Conservation (phyloP, 805 yeast genomes). For the Cyberlindnera nakhonratchasimensis region DNA sequence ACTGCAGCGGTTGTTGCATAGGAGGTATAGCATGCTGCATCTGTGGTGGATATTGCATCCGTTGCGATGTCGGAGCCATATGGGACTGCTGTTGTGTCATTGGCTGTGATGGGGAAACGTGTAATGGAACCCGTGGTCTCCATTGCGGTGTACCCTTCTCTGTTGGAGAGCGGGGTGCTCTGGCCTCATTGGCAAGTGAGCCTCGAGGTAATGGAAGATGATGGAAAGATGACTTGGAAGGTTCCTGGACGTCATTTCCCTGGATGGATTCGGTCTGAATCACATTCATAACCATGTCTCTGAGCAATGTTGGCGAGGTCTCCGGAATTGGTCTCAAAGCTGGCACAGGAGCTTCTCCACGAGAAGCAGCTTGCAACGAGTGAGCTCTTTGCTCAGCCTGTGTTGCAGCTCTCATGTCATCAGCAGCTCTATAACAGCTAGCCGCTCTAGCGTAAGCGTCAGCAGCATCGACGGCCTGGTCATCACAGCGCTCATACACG, state of each 20-base stretch:
- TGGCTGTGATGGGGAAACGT: conserved; percentile 2
- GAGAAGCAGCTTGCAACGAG: conserved; percentile 39
- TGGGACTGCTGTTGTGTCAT: not conserved
- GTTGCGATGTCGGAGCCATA: not conserved
- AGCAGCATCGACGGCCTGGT: conserved; percentile 55
- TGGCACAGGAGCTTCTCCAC: conserved; percentile 44
- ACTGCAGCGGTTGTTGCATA: conserved; percentile 8
- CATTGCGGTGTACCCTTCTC: conserved; percentile 14
- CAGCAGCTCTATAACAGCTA: conserved; percentile 44
- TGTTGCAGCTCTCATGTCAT: conserved; percentile 40
- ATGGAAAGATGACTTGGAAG: conserved; percentile 22
- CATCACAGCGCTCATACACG: conserved; percentile 62
- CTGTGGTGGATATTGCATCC: conserved; percentile 3
- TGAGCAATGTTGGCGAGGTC: conserved; percentile 37
- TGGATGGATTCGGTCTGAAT: conserved; percentile 7
- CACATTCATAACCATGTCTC: conserved; percentile 29
- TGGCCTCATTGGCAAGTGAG: conserved; percentile 12
- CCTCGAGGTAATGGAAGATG: conserved; percentile 28
- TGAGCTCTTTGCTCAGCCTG: conserved; percentile 44
- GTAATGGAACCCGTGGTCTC: conserved; percentile 6
- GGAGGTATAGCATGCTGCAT: conserved; percentile 3
- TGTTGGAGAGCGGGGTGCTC: conserved; percentile 16
- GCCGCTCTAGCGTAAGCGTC: conserved; percentile 56
- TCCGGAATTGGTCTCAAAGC: conserved; percentile 44
- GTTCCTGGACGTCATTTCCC: conserved; percentile 11